Percentiles rank a stretch among this genome's conserved stretches.
Evolutionary conservation across 495 filamentous ascomycete genomes (phyloP).

Genomic region (Corynascus novoguineensis): DNA sequence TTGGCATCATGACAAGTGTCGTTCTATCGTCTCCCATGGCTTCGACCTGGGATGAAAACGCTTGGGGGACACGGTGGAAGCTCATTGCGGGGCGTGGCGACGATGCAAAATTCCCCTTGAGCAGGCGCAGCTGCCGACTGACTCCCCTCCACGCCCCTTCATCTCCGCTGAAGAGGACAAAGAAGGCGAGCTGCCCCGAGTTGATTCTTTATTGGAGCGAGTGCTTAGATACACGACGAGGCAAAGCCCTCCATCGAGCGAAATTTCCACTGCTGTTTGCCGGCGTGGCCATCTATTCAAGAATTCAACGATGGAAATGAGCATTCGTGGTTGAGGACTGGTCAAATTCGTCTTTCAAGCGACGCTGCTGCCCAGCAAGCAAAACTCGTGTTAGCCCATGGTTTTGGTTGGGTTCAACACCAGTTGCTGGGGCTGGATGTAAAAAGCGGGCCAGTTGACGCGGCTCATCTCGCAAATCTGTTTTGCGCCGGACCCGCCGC

Average conservation of each 20-base stretch:
- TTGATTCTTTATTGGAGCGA: too few species aligned
- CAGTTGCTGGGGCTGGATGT: background rate
- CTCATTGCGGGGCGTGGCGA: background rate
- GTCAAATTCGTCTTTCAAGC: background rate
- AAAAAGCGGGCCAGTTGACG: conserved; percentile 1
- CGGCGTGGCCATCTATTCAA: too few species aligned
- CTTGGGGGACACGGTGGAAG: background rate
- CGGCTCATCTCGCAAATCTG: conserved; percentile 3
- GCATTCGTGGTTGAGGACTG: background rate
- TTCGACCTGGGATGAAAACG: background rate
- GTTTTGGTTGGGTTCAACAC: conserved; percentile 9
- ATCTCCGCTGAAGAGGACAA: too few species aligned
- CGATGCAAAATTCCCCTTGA: background rate
- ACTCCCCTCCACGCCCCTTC: too few species aligned
- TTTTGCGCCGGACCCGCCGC: conserved; percentile 2
- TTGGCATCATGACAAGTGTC: conserved; percentile 9
- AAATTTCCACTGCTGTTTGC: too few species aligned
- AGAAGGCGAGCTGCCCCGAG: too few species aligned
- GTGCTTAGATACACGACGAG: too few species aligned
- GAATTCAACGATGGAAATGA: background rate
- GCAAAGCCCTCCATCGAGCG: too few species aligned
- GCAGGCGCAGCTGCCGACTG: background rate
- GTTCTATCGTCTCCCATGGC: background rate
- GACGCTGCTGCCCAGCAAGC: background rate
- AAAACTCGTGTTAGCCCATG: background rate